Percentiles rank a stretch among this genome's conserved stretches.
Evolutionary conservation across 2,329 filamentous ascomycete species (phyloP).

Genomic region (Penicillium sp.): DNA sequence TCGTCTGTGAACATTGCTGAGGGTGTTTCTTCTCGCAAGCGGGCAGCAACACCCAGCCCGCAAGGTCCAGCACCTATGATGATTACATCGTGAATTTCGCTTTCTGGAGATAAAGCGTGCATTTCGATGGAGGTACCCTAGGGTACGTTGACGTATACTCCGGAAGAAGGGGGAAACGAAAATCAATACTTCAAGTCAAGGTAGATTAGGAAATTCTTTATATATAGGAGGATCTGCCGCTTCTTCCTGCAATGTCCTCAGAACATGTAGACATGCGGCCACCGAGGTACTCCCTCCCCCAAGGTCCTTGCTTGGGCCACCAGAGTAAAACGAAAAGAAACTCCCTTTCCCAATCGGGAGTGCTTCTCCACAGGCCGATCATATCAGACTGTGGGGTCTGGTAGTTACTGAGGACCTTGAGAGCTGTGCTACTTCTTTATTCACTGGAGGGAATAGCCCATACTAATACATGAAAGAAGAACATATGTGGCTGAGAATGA

Average conservation of each 20-base stretch:
- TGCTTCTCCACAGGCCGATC: constrained; percentile 12
- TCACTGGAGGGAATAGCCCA: too few relatives aligned
- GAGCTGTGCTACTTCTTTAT: neutral
- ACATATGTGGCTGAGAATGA: neutral
- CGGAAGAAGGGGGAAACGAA: neutral
- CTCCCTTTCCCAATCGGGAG: too few relatives aligned
- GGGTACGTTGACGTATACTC: neutral
- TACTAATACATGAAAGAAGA: neutral
- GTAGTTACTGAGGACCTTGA: constrained; percentile 32
- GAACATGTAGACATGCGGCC: constrained; percentile 8
- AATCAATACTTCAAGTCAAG: neutral
- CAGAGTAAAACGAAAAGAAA: constrained; percentile 2
- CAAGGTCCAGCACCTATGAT: constrained; percentile 77
- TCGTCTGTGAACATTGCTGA: constrained; percentile 82
- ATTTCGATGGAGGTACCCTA: neutral
- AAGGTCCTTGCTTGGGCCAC: constrained; percentile 36
- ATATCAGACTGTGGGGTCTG: constrained; percentile 3
- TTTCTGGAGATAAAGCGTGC: neutral
- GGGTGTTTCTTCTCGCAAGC: constrained; percentile 72
- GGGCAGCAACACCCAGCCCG: constrained; percentile 73
- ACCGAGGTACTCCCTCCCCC: constrained; percentile 41
- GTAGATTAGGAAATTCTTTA: neutral
- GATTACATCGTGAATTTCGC: constrained; percentile 61
- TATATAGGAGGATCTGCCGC: constrained; percentile 7
- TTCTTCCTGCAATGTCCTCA: constrained; percentile 24